phyloP scores from a whole-genome alignment of 1,284 basidiomycete genomes.

The Chalciporus sp. region DNA sequence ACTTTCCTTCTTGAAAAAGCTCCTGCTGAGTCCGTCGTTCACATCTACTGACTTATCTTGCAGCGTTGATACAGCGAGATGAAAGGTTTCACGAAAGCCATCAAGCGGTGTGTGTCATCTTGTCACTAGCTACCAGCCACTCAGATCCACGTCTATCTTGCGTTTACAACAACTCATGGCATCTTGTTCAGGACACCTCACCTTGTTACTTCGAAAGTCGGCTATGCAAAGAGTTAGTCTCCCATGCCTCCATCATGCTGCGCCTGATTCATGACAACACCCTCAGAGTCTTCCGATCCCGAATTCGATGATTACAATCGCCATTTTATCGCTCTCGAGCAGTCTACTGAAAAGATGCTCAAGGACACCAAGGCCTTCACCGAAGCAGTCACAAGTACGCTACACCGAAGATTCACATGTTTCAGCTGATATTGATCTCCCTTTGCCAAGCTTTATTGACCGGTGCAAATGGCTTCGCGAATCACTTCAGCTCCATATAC shows the following conservation, averaged over 20 bases:
- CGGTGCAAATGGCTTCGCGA: slow-evolving; percentile 75
- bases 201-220: slow-evolving; percentile 81
- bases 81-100: slow-evolving; percentile 82
- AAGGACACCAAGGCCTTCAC: slow-evolving; percentile 91
- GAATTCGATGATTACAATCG: slow-evolving; percentile 86
- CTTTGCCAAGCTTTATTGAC: slow-evolving; percentile 71
- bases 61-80: slow-evolving; percentile 39
- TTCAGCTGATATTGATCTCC: slow-evolving; percentile 5
- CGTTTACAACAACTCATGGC: slow-evolving; percentile 13
- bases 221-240: slow-evolving; percentile 82
- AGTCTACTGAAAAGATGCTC: slow-evolving; percentile 84
- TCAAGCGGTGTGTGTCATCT: slow-evolving; percentile 63
- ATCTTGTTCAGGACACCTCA: slow-evolving; percentile 75
- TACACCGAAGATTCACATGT: background rate
- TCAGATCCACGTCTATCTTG: slow-evolving; percentile 10
- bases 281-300: slow-evolving; percentile 78
- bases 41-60: background rate
- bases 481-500: slow-evolving; percentile 79
- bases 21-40: background rate
- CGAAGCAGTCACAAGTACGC: slow-evolving; percentile 78
- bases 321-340: slow-evolving; percentile 79
- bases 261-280: slow-evolving; percentile 9
- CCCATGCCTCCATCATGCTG: background rate
- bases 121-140: background rate
- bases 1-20: slow-evolving; percentile 2